Evolutionary conservation across 1,284 basidiomycete genomes (phyloP).

Genomic region (Phlebopus sp.): DNA sequence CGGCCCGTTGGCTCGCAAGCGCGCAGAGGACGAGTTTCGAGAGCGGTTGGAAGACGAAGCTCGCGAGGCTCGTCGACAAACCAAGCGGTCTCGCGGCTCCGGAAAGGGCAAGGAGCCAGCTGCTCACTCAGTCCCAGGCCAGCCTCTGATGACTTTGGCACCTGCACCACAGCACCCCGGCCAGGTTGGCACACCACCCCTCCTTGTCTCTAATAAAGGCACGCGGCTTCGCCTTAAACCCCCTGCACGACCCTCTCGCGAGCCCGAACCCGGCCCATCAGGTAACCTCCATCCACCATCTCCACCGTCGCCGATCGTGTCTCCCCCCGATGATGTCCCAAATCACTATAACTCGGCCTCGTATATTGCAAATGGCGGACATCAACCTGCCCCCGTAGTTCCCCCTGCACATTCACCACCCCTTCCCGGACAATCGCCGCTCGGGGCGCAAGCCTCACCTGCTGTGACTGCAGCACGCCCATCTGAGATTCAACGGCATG

Average conservation of each 20-base stretch:
- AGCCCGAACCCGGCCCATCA: conserved; percentile 19
- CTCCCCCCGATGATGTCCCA: conserved; percentile 27
- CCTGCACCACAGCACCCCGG: conserved; percentile 20
- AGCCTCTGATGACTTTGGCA: conserved; percentile 23
- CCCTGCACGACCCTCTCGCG: conserved; percentile 25
- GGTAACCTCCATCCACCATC: conserved; percentile 23
- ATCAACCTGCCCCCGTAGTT: conserved; percentile 9
- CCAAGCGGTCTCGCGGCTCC: conserved; percentile 26
- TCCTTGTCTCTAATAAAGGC: conserved; percentile 42
- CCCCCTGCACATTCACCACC: conserved; percentile 19
- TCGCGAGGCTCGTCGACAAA: conserved; percentile 35
- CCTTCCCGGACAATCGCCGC: conserved; percentile 20
- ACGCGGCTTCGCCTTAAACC: conserved; percentile 42
- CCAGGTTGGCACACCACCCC: conserved; percentile 14
- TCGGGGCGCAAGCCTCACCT: conserved; percentile 15
- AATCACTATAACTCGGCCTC: conserved; percentile 19
- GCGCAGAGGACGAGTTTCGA: conserved; percentile 41
- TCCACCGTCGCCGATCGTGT: conserved; percentile 30
- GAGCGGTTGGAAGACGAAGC: conserved; percentile 40
- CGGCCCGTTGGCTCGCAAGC: conserved; percentile 44
- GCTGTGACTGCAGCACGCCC: conserved; percentile 31
- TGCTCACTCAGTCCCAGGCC: conserved; percentile 16
- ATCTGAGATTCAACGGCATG: conserved; percentile 43
- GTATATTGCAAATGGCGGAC: conserved; percentile 25
- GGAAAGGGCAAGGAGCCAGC: conserved; percentile 41